A percentile compares a stretch with the other conserved stretches of the same genome.
phyloP scores from a whole-genome alignment of 257 asterid genomes.

The Anisodus tanguticus region DNA sequence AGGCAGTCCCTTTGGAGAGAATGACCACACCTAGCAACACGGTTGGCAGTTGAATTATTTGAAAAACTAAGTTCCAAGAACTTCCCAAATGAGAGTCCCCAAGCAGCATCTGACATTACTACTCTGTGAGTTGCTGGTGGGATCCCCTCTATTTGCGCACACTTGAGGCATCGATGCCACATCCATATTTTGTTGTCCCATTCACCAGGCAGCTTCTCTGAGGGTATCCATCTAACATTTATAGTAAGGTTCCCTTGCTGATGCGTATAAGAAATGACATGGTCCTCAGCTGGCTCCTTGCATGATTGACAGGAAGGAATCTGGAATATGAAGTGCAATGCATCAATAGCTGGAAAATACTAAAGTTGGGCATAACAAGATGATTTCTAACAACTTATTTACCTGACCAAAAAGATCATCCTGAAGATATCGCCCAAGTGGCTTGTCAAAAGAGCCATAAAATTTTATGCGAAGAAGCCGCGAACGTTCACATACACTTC shows the following conservation, averaged over 20 bases:
- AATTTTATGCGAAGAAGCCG: conserved; percentile 77
- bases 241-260: conserved; percentile 87
- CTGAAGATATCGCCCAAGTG: conserved; percentile 84
- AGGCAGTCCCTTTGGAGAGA: conserved; percentile 97
- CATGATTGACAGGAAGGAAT: conserved; percentile 68
- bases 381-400: conserved; percentile 51
- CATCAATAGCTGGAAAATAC: conserved; percentile 13
- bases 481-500: conserved; percentile 85
- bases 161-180: conserved; percentile 98
- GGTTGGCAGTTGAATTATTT: conserved; percentile 87
- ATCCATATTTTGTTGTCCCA: conserved; percentile 96
- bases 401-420: conserved; percentile 92
- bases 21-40: conserved; percentile 96
- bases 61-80: conserved; percentile 97
- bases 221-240: conserved; percentile 59
- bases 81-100: conserved; percentile 99
- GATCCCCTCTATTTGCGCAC: conserved; percentile 62
- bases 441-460: conserved; percentile 89
- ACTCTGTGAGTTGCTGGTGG: conserved; percentile 89
- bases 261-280: conserved; percentile 82
- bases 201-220: conserved; percentile 77
- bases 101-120: conserved; percentile 93
- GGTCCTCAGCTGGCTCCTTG: conserved; percentile 89
- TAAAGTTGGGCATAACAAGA: conserved; percentile 33
- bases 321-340: conserved; percentile 49